These are phyloP conservation scores for Entamoeba dispar DNA, from an alignment of 208 protist genomes.

Conservation along the genomic window DNA sequence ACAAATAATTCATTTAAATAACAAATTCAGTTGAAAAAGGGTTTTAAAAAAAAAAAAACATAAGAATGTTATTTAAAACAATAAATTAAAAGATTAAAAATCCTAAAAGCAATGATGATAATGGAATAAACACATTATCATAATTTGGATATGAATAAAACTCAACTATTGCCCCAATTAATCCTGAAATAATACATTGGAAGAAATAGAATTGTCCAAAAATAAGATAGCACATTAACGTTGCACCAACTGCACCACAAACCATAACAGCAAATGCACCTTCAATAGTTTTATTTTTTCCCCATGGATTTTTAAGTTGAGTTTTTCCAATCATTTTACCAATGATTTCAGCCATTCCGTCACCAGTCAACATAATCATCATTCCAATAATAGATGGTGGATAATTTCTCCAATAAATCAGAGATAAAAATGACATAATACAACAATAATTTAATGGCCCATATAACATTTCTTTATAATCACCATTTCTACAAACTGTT, in stretches of 20 bases:
- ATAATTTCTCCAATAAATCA: not conserved
- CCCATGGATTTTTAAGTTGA: not conserved
- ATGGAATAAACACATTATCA: not conserved
- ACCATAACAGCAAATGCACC: not conserved
- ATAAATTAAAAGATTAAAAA: no score
- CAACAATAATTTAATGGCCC: not conserved
- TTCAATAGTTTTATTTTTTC: not conserved
- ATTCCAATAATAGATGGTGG: not conserved
- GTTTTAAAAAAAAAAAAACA: no score
- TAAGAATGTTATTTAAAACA: no score
- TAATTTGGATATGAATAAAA: not conserved
- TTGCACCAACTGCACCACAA: not conserved
- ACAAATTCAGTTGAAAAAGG: no score
- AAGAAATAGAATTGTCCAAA: not conserved
- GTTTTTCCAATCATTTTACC: not conserved
- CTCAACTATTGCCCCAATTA: not conserved
- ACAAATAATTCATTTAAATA: no score
- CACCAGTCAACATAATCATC: not conserved
- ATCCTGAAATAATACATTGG: not conserved
- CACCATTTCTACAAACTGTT: not conserved
- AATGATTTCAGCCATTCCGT: not conserved
- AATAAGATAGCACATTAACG: not conserved
- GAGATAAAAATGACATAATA: not conserved
- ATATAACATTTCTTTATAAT: not conserved
- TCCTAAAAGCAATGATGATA: no score